Evolutionary conservation across 495 filamentous ascomycete species (phyloP), one percentile per base, ranked within the genome.

Genomic region (Thermothielavioides terrestris): DNA sequence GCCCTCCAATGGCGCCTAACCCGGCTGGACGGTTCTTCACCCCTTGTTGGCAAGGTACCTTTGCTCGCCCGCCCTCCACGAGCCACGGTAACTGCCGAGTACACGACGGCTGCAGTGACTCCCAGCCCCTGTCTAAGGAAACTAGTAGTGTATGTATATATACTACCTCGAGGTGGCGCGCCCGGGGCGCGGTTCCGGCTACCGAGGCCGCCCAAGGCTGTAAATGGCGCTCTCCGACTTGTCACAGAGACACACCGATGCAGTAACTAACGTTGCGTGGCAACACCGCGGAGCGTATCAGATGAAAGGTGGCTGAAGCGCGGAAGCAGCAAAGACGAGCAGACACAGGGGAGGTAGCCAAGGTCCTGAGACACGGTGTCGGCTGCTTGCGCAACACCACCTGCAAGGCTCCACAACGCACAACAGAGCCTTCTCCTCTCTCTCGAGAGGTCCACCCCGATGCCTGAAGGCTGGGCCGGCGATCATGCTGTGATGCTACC

Each of bases 401-500:
- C n/a, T n/a, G n/a, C n/a, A 22, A 35, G 11, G n/a, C 30, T 21
- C 42, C 30, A 22, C n/a, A 2, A 9, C 3, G 21, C 9, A 32
- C 15, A 7, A 35, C 27, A 32, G 4, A 14, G 17, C 27, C 27
- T 6, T 6, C 3, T 15, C 9, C 21, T 12, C 21, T 2, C 22
- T 6, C 18, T n/a, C 5, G 11, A 8, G n/a, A 27, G 20, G 15
- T 21, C n/a, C 14, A 28, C 25, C 15, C 11, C 25, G 2, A 11
- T 46, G 34, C n/a, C 20, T 18, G 32, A 18, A 8, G 45, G 34
- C 15, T 28, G 22, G 23, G 3, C 43, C 35, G 42, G 15, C 40
- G 31, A 38, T 47, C 43, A 17, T 11, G 37, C 52, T 48, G 52
- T 32, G 35, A 53, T 53, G 44, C 36, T 52, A 52, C 50, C 50